Base-by-base conservation (phyloP, 345 rosid species). In the Carallia brachiata region DNA sequence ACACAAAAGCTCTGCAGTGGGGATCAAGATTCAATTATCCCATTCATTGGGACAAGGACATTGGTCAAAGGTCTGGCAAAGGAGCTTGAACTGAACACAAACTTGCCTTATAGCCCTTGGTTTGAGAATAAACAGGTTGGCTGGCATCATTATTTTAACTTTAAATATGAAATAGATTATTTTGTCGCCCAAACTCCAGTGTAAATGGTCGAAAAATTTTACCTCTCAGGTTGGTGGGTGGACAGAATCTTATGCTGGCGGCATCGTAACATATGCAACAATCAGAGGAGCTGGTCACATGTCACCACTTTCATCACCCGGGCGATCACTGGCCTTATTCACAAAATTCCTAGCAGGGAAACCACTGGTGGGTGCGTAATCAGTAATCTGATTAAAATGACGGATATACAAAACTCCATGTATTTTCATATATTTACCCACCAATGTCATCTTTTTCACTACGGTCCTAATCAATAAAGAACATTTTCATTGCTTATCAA, bases 21-120 rank as follows among this genome's bases (percentile, higher is more conserved):
- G 10, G 77, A 74, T 67, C 72, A 74, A 74, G 77, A 74, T 56
- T 53, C 77, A 13, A 68, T 40, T 2, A 32, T 67, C 39, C 68
- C 77, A 67, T 74, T 67, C 30, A 62, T 17, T 8, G 65, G 72
- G 28, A 27, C 68, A 18, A 62, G 77, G 40, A 13, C 6, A 19
- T 18, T 68, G 48, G 52, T 74, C 6, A 55, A 52, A 32, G 56
- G 16, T 6, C 1, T 74, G 34, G 72, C 67, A 1, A 55, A 39
- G 18, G 37, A 47, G 44, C 19, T 68, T 48, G 56, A 44, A 31
- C 10, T 74, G 47, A 60, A 67, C 18, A 28, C 68, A 17, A 67
- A 72, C 4, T n/a, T 52, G 0, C 18, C 68, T 18, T 74, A 74
- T 36, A 61, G 53, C 31, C 34, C 68, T 54, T 67, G 77, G 72